Conservation (phyloP, 805 yeast species). For the Tetrapisispora taiwanensis region DNA sequence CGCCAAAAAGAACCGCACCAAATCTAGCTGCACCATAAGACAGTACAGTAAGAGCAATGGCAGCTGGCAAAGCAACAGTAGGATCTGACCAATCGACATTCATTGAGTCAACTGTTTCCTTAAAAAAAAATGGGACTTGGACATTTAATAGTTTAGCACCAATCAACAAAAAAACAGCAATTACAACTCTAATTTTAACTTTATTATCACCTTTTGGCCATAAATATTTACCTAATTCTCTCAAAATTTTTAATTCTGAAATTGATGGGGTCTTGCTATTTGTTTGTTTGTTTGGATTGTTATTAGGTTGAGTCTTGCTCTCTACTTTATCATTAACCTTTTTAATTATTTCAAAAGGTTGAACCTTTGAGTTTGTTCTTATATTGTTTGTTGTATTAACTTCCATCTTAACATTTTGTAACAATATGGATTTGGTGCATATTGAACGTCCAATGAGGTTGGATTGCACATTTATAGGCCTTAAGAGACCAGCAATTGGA, state of each 20-base stretch:
- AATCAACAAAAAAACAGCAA: slow-evolving; percentile 65
- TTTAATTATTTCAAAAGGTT: not conserved
- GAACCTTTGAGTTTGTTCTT: not conserved
- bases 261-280: slow-evolving; percentile 20
- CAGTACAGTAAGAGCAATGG: slow-evolving; percentile 55
- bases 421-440: not conserved
- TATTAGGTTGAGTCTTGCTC: no score
- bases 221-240: slow-evolving; percentile 54
- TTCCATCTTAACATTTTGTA: not conserved
- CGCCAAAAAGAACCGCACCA: slow-evolving; percentile 91
- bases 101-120: slow-evolving; percentile 81
- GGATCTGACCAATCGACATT: slow-evolving; percentile 73
- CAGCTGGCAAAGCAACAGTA: slow-evolving; percentile 45
- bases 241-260: slow-evolving; percentile 43
- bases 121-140: slow-evolving; percentile 93
- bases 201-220: slow-evolving; percentile 72
- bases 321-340: not conserved
- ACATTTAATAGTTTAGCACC: slow-evolving; percentile 81
- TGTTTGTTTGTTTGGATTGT: no score
- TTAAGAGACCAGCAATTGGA: not conserved
- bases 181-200: slow-evolving; percentile 60
- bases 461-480: not conserved
- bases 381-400: not conserved
- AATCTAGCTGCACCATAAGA: slow-evolving; percentile 92
- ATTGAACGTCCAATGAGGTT: not conserved